Conservation (phyloP, 2,329 filamentous ascomycete species). For the Cladosporium halotolerans region DNA sequence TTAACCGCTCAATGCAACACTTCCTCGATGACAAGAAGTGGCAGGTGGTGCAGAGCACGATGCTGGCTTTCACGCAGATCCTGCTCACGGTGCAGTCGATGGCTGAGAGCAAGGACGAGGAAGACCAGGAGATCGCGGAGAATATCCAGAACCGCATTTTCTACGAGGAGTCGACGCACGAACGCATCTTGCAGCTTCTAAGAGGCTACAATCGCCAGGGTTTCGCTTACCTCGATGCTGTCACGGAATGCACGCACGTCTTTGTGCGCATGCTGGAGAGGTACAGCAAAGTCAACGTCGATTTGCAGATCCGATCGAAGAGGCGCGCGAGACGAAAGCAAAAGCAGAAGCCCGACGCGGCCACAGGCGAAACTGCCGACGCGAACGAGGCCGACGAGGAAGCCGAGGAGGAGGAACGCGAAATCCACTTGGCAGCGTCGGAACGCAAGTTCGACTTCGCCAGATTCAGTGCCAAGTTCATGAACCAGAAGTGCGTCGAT, state of each 20-base stretch:
- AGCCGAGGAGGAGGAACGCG: slow-evolving; percentile 61
- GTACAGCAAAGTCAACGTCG: slow-evolving; percentile 90
- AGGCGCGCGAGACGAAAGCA: slow-evolving; percentile 67
- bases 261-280: slow-evolving; percentile 87
- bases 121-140: slow-evolving; percentile 96
- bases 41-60: slow-evolving; percentile 77
- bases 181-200: slow-evolving; percentile 73
- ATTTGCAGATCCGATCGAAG: slow-evolving; percentile 85
- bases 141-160: slow-evolving; percentile 97
- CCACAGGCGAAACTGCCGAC: slow-evolving; percentile 27
- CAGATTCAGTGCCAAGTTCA: slow-evolving; percentile 73
- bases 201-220: slow-evolving; percentile 88
- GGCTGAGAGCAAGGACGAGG: slow-evolving; percentile 73
- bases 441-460: slow-evolving; percentile 94
- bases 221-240: slow-evolving; percentile 86
- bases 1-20: slow-evolving; percentile 76
- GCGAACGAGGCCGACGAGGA: slow-evolving; percentile 48
- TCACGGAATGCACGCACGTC: slow-evolving; percentile 84
- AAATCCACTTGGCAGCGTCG: slow-evolving; percentile 63
- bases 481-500: slow-evolving; percentile 77
- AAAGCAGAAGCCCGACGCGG: slow-evolving; percentile 44
- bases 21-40: slow-evolving; percentile 78
- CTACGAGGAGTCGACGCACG: slow-evolving; percentile 92
- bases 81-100: slow-evolving; percentile 83
- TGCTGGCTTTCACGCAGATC: slow-evolving; percentile 94